Evolutionary conservation across 768 basidiomycete species (phyloP).

Genomic region (Hydnomerulius pinastri): DNA sequence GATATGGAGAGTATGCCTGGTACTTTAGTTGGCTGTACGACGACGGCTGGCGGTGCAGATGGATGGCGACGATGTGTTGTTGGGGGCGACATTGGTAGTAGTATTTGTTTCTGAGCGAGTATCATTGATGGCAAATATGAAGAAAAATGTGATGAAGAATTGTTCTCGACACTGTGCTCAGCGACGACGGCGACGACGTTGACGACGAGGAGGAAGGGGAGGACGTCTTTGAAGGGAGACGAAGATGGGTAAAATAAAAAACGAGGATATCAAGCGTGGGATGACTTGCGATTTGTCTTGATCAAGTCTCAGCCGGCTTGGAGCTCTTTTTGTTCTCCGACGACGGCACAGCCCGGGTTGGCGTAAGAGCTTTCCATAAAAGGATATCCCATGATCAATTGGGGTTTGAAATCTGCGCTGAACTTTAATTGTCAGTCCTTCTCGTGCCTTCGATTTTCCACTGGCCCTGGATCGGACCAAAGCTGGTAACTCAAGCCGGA

Average conservation of each 20-base stretch:
- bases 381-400: slow-evolving; percentile 14
- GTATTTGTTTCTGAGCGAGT: slow-evolving; percentile 42
- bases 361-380: slow-evolving; percentile 25
- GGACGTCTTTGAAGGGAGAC: slow-evolving; percentile 1
- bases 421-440: slow-evolving; percentile 28
- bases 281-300: slow-evolving; percentile 23
- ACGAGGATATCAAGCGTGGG: slow-evolving; percentile 31
- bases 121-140: slow-evolving; percentile 34
- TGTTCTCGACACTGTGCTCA: slow-evolving; percentile 11
- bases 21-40: slow-evolving; percentile 70
- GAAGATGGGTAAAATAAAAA: slow-evolving; percentile 20
- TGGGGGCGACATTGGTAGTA: slow-evolving; percentile 30
- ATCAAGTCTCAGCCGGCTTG: slow-evolving; percentile 33
- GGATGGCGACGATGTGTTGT: slow-evolving; percentile 61
- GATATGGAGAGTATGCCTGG: slow-evolving; percentile 74
- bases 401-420: slow-evolving; percentile 29
- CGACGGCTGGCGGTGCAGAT: slow-evolving; percentile 66
- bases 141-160: not conserved
- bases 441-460: slow-evolving; percentile 2
- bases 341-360: slow-evolving; percentile 29
- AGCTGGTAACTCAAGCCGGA: not conserved
- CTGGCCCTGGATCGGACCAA: slow-evolving; percentile 8
- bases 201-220: not conserved
- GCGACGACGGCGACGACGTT: slow-evolving; percentile 7
- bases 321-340: slow-evolving; percentile 37